Base-by-base conservation (phyloP, 352 stramenopile species). In the Peronospora farinosa region DNA sequence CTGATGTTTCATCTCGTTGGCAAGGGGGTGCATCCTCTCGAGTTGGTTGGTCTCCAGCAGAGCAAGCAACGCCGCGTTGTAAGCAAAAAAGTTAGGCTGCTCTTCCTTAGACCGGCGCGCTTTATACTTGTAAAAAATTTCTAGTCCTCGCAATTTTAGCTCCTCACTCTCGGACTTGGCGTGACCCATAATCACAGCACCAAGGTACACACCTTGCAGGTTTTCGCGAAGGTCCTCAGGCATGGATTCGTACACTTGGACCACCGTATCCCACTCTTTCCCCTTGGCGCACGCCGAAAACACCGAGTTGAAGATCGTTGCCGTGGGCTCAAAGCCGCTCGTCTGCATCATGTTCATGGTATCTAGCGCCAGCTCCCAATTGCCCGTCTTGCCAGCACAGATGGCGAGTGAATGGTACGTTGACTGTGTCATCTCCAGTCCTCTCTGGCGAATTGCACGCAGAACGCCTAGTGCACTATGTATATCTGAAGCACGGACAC, bases 361-460 rank as follows among this genome's bases (percentile, higher is more conserved):
- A 28, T 89, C 81, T 6, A 81, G 57, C 17, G 81, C 74, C 12
- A 92, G 50, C 32, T 90, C 76, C 57, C 74, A 84, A n/a, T 65
- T 73, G 5, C 79, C 78, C 0, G 74, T 87, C 63, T 91, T 91
- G 40, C 72, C 74, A 5, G 76, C 78, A 46, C 78, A 90, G 50
- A 91, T 86, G 19, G 79, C 72, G 1, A 91, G 66, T 27, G 79
- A 89, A 63, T 90, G 81, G 51, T 84, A 93, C 40, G 82, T 82
- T 47, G 73, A 74, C 51, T 87, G 74, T 15, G 75, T 86, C 76
- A 90, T 85, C 45, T 74, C 60, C 1, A 91, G 48, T 7, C 59
- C 46, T 2, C 63, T 70, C 55, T 91, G 62, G 7, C 63, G 72
- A 44, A 88, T 86, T 13, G 78, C 76, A 3, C 69, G 72, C 47